A percentile compares a stretch with the other conserved stretches of the same genome.
Evolutionary conservation across 805 yeast genomes (phyloP).

Genomic region (Millerozyma miso): DNA sequence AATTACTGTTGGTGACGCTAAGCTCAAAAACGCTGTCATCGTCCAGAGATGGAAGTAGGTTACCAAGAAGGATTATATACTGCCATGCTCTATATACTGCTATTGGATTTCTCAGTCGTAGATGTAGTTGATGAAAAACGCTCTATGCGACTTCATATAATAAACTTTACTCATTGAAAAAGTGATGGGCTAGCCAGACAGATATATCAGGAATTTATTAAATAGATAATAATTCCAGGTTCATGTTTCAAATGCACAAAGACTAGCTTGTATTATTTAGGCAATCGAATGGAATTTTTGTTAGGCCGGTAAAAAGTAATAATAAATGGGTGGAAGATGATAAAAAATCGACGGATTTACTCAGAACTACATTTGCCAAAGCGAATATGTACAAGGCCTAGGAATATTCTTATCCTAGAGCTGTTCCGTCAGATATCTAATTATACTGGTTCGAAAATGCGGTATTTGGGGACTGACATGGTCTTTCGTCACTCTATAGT

Average conservation of each 20-base stretch:
- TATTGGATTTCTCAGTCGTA: background rate
- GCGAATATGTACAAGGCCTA: background rate
- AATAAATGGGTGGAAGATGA: background rate
- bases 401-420: too few species aligned
- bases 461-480: too few species aligned
- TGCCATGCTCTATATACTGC: too few species aligned
- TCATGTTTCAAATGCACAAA: too few species aligned
- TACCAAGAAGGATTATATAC: too few species aligned
- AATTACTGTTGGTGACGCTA: conserved; percentile 66
- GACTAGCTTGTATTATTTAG: too few species aligned
- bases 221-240: too few species aligned
- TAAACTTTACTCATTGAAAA: background rate
- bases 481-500: too few species aligned
- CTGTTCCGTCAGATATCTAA: too few species aligned
- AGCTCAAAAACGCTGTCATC: conserved; percentile 77
- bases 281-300: background rate
- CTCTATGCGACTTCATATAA: background rate
- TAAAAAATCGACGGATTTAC: background rate
- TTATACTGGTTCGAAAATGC: too few species aligned
- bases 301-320: background rate
- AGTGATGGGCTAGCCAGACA: too few species aligned
- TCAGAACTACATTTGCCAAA: background rate
- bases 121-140: background rate
- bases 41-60: conserved; percentile 73
- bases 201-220: too few species aligned